Percentiles rank a stretch among this genome's conserved stretches.
Evolutionary conservation across 2,329 filamentous ascomycete species (phyloP).

Genomic region (Nectriaceae sp.): DNA sequence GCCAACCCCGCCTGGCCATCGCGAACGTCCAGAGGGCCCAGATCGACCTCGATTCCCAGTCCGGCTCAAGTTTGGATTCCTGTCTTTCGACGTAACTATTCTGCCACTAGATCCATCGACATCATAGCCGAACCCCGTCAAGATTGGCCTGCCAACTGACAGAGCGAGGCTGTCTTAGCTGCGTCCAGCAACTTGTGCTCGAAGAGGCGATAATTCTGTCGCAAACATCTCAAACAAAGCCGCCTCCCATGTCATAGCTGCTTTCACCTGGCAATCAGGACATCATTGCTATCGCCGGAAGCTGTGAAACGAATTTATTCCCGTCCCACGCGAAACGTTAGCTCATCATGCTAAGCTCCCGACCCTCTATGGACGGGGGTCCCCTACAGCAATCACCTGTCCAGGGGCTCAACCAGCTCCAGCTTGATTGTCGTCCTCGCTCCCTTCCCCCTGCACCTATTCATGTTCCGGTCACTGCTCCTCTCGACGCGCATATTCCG

Average conservation of each 20-base stretch:
- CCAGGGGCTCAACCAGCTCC: slow-evolving; percentile 25
- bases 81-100: not conserved
- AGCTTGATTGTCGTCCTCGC: slow-evolving; percentile 27
- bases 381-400: slow-evolving; percentile 1
- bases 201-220: too few species aligned
- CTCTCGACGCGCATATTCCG: slow-evolving; percentile 5
- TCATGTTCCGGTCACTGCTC: slow-evolving; percentile 17
- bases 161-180: too few species aligned
- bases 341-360: slow-evolving; percentile 29
- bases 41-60: not conserved
- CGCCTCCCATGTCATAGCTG: not conserved
- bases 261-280: not conserved
- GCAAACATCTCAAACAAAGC: not conserved
- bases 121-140: too few species aligned
- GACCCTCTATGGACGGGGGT: not conserved
- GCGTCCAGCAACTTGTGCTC: too few species aligned
- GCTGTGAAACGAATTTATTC: slow-evolving; percentile 8
- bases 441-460: slow-evolving; percentile 5
- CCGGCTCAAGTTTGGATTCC: not conserved
- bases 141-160: too few species aligned
- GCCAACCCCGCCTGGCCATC: not conserved
- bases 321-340: slow-evolving; percentile 25
- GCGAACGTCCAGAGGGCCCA: not conserved
- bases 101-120: not conserved
- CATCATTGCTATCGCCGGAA: not conserved